Evolutionary conservation across 2,329 filamentous ascomycete species (phyloP), one percentile per base, ranked within the genome.

Genomic region (Thelonectria olida): DNA sequence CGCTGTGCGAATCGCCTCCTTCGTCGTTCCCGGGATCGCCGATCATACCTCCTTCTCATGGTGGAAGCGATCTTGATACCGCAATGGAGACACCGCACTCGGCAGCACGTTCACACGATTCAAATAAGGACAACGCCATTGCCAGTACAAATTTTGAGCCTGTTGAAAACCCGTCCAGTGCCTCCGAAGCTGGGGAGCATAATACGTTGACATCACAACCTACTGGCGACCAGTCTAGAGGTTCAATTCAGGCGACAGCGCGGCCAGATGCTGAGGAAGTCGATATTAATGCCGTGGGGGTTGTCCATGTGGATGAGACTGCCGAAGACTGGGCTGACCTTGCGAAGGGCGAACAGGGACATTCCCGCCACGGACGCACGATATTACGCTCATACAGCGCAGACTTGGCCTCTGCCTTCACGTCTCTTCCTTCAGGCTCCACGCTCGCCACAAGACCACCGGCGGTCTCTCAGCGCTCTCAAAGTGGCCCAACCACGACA

Each of bases 381-480:
- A 83, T 90, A 61, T 78, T 96, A 39, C 92, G 96, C 75, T 94
- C 92, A 0, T 93, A 94, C 70, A 92, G 92, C 1, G 92, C 91
- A 10, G 92, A 96, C 68, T 94, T 94, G 75, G 86, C 89, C 12
- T 84, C 91, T 0, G 92, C 91, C 0, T 95, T 94, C 70, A 91
- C 92, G 65, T 91, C 89, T 4, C 79, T 93, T 15, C 89, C 85
- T 4, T 82, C 87, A 1, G 85, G 84, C 67, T 79, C 86, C n/a
- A 82, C 80, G 52, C 75, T 88, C 23, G 72, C 75, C 12, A 78
- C 75, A 63, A 82, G 80, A 63, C 70, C 75, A 15, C 63, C 74
- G n/a, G 69, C 76, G 1, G 68, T 75, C 27, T 65, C 76, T 17
- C 69, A 69, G 13, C 80, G 79, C 8, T 77, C 79, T 31, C 79